A percentile compares a stretch with the other conserved stretches of the same genome.
Evolutionary conservation across 306 rosid genomes (phyloP).

Genomic region (Herpetospermum pedunculosum): DNA sequence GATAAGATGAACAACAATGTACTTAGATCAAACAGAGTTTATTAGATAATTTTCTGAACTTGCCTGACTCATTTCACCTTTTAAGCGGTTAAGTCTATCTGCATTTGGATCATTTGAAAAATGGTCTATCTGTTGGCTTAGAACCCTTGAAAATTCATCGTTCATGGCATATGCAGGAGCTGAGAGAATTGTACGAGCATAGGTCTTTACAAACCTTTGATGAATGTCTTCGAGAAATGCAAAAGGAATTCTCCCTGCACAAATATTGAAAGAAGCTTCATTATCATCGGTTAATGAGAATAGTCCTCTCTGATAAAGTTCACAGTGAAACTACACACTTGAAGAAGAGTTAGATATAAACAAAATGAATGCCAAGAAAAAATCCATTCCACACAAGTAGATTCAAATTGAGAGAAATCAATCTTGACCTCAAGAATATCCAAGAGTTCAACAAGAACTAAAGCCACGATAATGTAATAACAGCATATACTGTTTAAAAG

Average conservation of each 20-base stretch:
- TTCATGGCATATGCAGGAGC: constrained; percentile 73
- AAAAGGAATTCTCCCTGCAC: constrained; percentile 54
- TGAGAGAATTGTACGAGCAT: constrained; percentile 49
- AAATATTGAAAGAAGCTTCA: neutral
- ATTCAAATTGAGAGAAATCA: neutral
- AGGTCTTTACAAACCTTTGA: constrained; percentile 56
- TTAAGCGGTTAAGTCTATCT: constrained; percentile 55
- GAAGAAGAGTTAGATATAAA: neutral
- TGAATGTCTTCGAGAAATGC: constrained; percentile 70
- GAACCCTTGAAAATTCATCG: constrained; percentile 65
- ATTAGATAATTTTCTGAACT: neutral
- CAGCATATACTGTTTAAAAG: neutral
- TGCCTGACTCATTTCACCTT: constrained; percentile 87
- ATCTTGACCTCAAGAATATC: neutral
- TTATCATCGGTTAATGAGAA: neutral
- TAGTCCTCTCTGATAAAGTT: neutral
- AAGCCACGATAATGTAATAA: neutral
- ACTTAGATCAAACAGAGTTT: neutral
- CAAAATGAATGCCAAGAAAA: neutral
- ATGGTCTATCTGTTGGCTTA: constrained; percentile 63
- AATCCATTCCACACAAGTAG: neutral
- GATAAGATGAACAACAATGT: neutral
- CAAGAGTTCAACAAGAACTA: neutral
- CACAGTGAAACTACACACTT: neutral
- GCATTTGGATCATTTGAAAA: constrained; percentile 69